Percentiles rank a stretch among this genome's conserved stretches.
phyloP scores from a whole-genome alignment of 306 rosid genomes.

The Cucumis hystrix region DNA sequence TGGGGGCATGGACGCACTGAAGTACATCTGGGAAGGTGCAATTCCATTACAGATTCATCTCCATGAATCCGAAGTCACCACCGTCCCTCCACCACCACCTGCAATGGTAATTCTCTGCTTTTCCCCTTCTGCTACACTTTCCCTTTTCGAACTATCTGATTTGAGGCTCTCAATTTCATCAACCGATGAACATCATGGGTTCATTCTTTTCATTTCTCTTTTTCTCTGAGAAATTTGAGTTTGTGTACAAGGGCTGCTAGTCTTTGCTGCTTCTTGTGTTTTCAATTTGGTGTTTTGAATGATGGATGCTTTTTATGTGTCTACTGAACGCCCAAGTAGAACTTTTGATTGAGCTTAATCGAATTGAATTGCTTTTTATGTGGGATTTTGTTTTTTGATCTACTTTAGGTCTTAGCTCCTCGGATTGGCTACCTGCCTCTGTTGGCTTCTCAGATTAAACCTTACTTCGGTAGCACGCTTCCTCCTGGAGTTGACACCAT shows the following conservation, averaged over 20 bases:
- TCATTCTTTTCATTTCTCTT: not conserved
- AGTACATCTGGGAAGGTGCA: constrained; percentile 73
- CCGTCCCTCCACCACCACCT: constrained; percentile 80
- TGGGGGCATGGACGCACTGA: constrained; percentile 35
- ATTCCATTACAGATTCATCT: constrained; percentile 82
- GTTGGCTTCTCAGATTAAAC: constrained; percentile 61
- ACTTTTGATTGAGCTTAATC: not conserved
- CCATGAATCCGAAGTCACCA: constrained; percentile 81
- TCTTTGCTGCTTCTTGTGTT: not conserved
- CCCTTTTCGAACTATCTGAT: not conserved
- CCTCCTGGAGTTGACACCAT: constrained; percentile 83
- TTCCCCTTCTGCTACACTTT: not conserved
- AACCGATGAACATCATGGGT: not conserved
- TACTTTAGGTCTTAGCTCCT: constrained; percentile 73
- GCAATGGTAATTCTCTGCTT: constrained; percentile 32
- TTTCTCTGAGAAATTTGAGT: not conserved
- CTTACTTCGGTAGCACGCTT: constrained; percentile 60
- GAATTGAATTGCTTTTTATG: not conserved
- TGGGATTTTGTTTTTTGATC: not conserved
- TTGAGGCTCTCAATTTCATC: not conserved
- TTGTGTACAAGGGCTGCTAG: not conserved
- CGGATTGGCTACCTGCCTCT: constrained; percentile 80
- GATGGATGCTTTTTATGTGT: not conserved
- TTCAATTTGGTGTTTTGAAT: not conserved
- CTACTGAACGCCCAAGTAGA: not conserved